Base-by-base conservation (phyloP, 768 basidiomycete species). In the Paxillus involutus region DNA sequence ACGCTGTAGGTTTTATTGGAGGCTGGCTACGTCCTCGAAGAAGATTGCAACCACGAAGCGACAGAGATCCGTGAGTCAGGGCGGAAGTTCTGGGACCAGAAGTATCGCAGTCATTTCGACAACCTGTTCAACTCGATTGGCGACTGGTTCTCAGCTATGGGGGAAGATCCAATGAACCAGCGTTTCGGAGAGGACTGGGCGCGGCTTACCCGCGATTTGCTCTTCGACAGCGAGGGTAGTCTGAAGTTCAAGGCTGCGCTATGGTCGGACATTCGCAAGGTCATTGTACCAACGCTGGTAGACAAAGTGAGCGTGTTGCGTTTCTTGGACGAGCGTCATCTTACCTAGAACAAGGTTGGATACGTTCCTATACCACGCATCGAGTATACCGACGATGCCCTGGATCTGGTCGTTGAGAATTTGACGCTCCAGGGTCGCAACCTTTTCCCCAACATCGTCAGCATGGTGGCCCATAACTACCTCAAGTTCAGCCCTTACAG, bases 361-460 rank as follows among this genome's bases (percentile, higher is more conserved):
- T 88, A 91, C 62, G 66, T 95, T 51, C 94, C 94, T 7, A 95
- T 98, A 59, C 96, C 96, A 0, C 87, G 94, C 35, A 84, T 94
- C 66, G 95, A 97, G 71, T 98, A 97, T 74, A 88, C 89, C 35
- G 93, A 96, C 71, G 87, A 92, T 48, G 66, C 78, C 6, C 73
- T 95, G 56, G 95, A 97, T 62, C 80, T 97, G 42, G 91, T 96
- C 53, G 84, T 98, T 58, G 96, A 98, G 78, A 98, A 96, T 70
- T 80, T 98, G 33, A 89, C 90, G 1, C 78, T 95, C 16, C 86
- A 90, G 56, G 92, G 92, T 9, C 83, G 86, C 40, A 96, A 98
- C 73, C 73, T 99, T 3, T 88, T 95, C 79, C 94, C 94, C 1
- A 92, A 89, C 62, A 65, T 88, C 54, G 78, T 91, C 46, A 73